A percentile compares a stretch with the other conserved stretches of the same genome.
Evolutionary conservation across 2,329 filamentous ascomycete genomes (phyloP).

Genomic region (Aspergillus sp.): DNA sequence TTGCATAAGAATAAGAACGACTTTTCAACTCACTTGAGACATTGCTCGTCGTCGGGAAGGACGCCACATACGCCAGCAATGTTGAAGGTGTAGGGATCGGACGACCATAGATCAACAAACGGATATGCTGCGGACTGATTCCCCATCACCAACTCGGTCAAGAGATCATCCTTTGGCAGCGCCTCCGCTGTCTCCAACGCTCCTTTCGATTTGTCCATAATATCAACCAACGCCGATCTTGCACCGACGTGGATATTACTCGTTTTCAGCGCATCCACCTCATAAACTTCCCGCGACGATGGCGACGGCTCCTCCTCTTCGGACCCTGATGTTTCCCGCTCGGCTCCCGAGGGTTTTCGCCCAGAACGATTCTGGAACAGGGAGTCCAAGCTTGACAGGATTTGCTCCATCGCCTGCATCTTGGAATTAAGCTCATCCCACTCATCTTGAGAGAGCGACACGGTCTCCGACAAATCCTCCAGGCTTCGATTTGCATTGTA

Average conservation of each 20-base stretch:
- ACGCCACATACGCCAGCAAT: constrained; percentile 55
- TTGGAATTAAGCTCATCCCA: constrained; percentile 37
- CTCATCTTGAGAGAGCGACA: constrained; percentile 30
- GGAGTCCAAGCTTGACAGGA: constrained; percentile 29
- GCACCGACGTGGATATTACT: constrained; percentile 58
- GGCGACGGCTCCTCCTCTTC: constrained; percentile 16
- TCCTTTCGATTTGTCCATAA: constrained; percentile 47
- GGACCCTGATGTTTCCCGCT: constrained; percentile 2
- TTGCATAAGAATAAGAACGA: background rate
- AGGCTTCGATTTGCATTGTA: constrained; percentile 18
- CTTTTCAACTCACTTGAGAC: constrained; percentile 28
- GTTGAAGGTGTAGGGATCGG: constrained; percentile 54
- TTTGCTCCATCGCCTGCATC: constrained; percentile 34
- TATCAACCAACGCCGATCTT: constrained; percentile 57
- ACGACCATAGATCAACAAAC: constrained; percentile 62
- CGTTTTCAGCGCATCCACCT: constrained; percentile 37
- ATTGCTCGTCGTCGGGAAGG: constrained; percentile 54
- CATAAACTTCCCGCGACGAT: constrained; percentile 26
- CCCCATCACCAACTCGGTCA: constrained; percentile 58
- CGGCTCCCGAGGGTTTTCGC: constrained; percentile 16
- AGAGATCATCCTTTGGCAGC: constrained; percentile 56
- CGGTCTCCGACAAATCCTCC: constrained; percentile 24
- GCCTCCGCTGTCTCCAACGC: constrained; percentile 44
- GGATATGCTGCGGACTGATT: constrained; percentile 61
- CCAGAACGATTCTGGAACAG: constrained; percentile 28